Evolutionary conservation across 1,139 yeast genomes (phyloP).

Genomic region (Torulaspora pretoriensis): DNA sequence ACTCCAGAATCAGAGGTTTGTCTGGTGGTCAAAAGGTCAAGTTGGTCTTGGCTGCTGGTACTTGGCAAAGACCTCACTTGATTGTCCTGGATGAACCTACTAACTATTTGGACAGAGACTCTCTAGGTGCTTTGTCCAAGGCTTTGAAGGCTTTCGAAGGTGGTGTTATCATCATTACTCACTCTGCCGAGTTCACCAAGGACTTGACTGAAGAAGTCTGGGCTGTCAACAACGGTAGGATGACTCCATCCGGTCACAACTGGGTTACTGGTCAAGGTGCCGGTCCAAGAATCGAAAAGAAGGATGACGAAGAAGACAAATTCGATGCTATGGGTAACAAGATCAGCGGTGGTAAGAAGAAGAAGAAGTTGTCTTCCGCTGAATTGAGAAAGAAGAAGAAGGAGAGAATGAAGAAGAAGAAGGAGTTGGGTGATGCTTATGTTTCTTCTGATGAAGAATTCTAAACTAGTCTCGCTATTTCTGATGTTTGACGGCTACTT

Average conservation of each 20-base stretch:
- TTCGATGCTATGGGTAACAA: slow-evolving; percentile 99
- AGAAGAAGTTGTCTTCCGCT: slow-evolving; percentile 95
- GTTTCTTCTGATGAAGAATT: slow-evolving; percentile 83
- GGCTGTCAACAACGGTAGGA: slow-evolving; percentile 96
- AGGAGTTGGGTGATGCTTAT: slow-evolving; percentile 98
- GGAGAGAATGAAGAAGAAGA: slow-evolving; percentile 99
- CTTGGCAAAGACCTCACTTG: slow-evolving; percentile 99
- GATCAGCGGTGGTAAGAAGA: slow-evolving; percentile 94
- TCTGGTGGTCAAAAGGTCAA: slow-evolving; percentile 99
- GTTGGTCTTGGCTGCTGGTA: slow-evolving; percentile 99
- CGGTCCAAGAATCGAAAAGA: slow-evolving; percentile 98
- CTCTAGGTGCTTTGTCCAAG: slow-evolving; percentile 98
- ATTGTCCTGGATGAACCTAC: slow-evolving; percentile 99
- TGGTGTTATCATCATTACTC: slow-evolving; percentile 99
- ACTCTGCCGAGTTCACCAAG: slow-evolving; percentile 99
- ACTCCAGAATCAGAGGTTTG: slow-evolving; percentile 99
- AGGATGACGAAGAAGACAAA: slow-evolving; percentile 94
- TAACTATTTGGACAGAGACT: slow-evolving; percentile 98
- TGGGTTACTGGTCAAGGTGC: slow-evolving; percentile 99
- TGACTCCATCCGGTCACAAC: slow-evolving; percentile 99
- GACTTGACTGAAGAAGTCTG: slow-evolving; percentile 99
- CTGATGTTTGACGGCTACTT: slow-evolving; percentile 17
- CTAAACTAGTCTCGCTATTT: slow-evolving; percentile 16
- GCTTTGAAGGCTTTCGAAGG: slow-evolving; percentile 98
- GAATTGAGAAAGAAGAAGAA: slow-evolving; percentile 99